phyloP scores from a whole-genome alignment of 305 asterid species.

The Fraxinus paxiana region DNA sequence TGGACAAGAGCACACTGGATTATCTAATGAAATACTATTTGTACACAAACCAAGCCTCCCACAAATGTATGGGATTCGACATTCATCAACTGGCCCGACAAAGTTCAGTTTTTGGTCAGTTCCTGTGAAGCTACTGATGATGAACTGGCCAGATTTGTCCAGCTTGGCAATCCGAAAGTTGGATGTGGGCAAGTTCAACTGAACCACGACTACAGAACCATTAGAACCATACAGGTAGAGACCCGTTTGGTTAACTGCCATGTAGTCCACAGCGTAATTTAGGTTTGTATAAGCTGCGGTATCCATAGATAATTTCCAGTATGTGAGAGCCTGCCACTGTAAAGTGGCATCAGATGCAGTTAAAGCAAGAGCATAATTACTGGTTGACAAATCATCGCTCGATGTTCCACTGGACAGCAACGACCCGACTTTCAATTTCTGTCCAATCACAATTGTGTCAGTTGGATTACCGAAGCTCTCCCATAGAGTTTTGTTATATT shows the following conservation, averaged over 20 bases:
- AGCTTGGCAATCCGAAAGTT: constrained; percentile 37
- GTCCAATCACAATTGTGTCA: constrained; percentile 64
- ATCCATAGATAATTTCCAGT: constrained; percentile 52
- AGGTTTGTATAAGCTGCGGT: constrained; percentile 31
- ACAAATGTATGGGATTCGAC: constrained; percentile 43
- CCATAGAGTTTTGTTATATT: constrained; percentile 47
- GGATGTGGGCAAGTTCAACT: constrained; percentile 32
- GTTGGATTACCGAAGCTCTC: constrained; percentile 60
- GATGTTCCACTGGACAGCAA: constrained; percentile 37
- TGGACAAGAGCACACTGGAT: constrained; percentile 40
- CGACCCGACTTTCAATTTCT: constrained; percentile 26
- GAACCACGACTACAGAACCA: constrained; percentile 34
- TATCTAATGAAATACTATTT: constrained; percentile 22
- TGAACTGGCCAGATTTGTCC: constrained; percentile 41
- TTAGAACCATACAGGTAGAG: constrained; percentile 33
- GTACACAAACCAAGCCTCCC: constrained; percentile 47
- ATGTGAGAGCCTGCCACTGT: constrained; percentile 41
- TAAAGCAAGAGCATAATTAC: constrained; percentile 41
- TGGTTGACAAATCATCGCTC: constrained; percentile 37
- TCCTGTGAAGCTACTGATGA: constrained; percentile 30
- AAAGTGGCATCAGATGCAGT: constrained; percentile 41
- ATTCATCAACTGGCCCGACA: constrained; percentile 34
- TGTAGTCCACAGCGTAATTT: constrained; percentile 27
- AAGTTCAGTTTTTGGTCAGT: constrained; percentile 25
- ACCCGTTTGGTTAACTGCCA: constrained; percentile 41